A percentile compares a stretch with the other conserved stretches of the same genome.
phyloP scores from a whole-genome alignment of 2,329 filamentous ascomycete species.

The Pezicula radicicola region DNA sequence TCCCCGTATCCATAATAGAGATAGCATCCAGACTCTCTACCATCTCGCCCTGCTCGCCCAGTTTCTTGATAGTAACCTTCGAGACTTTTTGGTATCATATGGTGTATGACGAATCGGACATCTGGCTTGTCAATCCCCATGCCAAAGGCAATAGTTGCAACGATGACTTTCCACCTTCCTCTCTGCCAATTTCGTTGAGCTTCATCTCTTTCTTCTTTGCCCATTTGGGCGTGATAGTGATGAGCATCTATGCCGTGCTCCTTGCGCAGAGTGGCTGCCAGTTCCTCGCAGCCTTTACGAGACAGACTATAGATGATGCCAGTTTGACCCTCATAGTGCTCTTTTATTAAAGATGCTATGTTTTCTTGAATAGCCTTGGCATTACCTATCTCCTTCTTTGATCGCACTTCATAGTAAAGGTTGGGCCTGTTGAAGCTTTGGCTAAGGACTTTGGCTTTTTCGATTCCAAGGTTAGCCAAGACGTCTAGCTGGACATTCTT shows the following conservation, averaged over 20 bases:
- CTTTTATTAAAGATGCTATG: slow-evolving; percentile 66
- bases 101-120: slow-evolving; percentile 94
- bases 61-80: slow-evolving; percentile 99
- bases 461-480: slow-evolving; percentile 85
- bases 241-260: slow-evolving; percentile 66
- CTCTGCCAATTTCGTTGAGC: slow-evolving; percentile 82
- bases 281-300: slow-evolving; percentile 74
- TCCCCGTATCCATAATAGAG: slow-evolving; percentile 85
- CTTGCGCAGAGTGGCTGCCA: slow-evolving; percentile 65
- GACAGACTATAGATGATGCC: slow-evolving; percentile 95
- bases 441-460: slow-evolving; percentile 70
- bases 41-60: slow-evolving; percentile 89
- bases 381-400: slow-evolving; percentile 61
- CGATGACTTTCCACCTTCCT: slow-evolving; percentile 80
- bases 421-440: slow-evolving; percentile 99
- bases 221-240: slow-evolving; percentile 84
- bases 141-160: slow-evolving; percentile 96
- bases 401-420: slow-evolving; percentile 79
- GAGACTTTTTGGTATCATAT: slow-evolving; percentile 87
- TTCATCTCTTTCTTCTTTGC: slow-evolving; percentile 60
- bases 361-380: slow-evolving; percentile 46
- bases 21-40: slow-evolving; percentile 82
- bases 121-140: slow-evolving; percentile 99
- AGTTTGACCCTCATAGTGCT: slow-evolving; percentile 66
- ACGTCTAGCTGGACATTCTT: slow-evolving; percentile 90